Evolutionary conservation across 2,329 filamentous ascomycete genomes (phyloP).

Genomic region (Ceratocystis destructans): DNA sequence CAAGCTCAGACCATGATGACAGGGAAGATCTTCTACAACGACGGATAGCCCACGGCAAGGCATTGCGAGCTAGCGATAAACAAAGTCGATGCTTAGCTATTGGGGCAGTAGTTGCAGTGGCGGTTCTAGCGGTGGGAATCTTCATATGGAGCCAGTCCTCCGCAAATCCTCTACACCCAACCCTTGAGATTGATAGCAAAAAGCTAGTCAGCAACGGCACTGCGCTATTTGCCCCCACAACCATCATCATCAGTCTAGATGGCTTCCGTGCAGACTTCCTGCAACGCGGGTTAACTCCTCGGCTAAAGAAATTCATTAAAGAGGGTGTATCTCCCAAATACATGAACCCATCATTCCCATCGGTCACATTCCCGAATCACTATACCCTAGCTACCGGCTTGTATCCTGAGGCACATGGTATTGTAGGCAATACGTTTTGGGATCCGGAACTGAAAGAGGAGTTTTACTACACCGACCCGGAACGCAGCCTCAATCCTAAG

Average conservation of each 20-base stretch:
- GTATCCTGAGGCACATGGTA: conserved; percentile 81
- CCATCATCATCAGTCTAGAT: conserved; percentile 84
- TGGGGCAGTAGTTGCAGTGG: conserved; percentile 34
- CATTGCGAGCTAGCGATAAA: background rate
- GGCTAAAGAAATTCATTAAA: conserved; percentile 61
- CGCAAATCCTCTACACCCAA: background rate
- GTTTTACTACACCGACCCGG: conserved; percentile 75
- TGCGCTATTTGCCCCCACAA: conserved; percentile 77
- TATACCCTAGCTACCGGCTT: conserved; percentile 86
- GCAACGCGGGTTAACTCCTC: conserved; percentile 67
- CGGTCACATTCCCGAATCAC: conserved; percentile 93
- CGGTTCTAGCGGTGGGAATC: conserved; percentile 22
- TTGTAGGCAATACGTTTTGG: conserved; percentile 93
- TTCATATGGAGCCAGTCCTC: conserved; percentile 12
- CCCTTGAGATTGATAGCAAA: conserved; percentile 36
- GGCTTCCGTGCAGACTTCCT: conserved; percentile 94
- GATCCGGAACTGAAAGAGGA: conserved; percentile 62
- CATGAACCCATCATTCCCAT: conserved; percentile 90
- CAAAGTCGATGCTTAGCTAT: conserved; percentile 27
- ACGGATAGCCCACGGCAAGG: conserved; percentile 33
- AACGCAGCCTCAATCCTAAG: conserved; percentile 62
- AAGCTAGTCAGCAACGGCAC: conserved; percentile 63
- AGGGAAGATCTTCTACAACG: conserved; percentile 45
- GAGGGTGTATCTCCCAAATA: conserved; percentile 81
- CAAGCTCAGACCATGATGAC: conserved; percentile 47